Base-by-base conservation (phyloP, 1,139 yeast species). In the Lipomyces yarrowii region DNA sequence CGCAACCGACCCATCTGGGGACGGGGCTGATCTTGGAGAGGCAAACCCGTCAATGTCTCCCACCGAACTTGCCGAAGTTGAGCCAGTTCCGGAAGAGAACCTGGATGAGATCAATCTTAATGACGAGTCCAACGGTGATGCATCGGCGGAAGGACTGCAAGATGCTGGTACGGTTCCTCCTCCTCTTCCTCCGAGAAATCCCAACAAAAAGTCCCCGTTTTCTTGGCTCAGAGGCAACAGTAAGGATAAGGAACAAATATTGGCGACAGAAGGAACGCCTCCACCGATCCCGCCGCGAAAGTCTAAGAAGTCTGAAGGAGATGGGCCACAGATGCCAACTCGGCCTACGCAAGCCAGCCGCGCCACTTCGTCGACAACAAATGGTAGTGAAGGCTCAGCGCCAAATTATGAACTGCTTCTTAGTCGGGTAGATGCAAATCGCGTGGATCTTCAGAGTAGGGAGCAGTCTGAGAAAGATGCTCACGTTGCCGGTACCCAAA, bases 401-500 rank as follows among this genome's bases (percentile, higher is more conserved):
- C 79, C 80, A 56, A 81, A 81, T 70, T 80, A 83, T 70, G 83
- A 81, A 67, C 80, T 82, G 62, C 79, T 85, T 7, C 79, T 84
- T 70, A 80, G 81, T 69, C 81, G 84, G 64, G 79, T 84, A 64
- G 83, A 83, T 64, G 80, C 78, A 61, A 83, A 84, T 42, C 81
- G 80, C 33, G 86, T 84, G 21, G 81, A 82, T 18, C 76, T 82
- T 71, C 75, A 74, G 63, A 75, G 79, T 61, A 79, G 72, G 48
- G 74, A 70, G 52, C 71, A 67, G 13, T 63, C 71, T 2, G 76
- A 74, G 59, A 77, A 83, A 72, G 86, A 84, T 64, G 85, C 85
- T 54, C 82, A 88, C 61, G 79, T 81, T 61, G 80, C 85, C 1
- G 93, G 96, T 18, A 83, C 87, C 23, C 82, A 81, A 64, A 85